These are phyloP conservation scores for Plasmodium sp. DNA, from an alignment of 169 alveolate genomes.

Conservation along the genomic window DNA sequence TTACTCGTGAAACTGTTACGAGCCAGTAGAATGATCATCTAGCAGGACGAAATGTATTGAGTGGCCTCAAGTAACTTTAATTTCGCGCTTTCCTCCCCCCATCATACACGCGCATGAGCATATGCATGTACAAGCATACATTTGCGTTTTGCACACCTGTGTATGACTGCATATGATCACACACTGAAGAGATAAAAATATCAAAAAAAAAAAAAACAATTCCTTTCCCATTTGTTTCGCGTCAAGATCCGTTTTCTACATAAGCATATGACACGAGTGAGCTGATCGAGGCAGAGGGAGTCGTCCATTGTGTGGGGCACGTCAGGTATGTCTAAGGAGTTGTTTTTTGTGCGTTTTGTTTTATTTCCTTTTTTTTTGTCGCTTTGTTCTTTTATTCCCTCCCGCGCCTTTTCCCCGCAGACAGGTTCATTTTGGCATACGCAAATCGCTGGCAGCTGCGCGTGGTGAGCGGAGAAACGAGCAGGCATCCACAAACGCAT, in stretches of 20 bases:
- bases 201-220: not conserved
- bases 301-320: not conserved
- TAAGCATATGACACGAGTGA: constrained; percentile 20
- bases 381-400: not conserved
- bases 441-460: not conserved
- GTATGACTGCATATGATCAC: not conserved
- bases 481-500: not conserved
- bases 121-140: not conserved
- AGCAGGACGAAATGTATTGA: constrained; percentile 13
- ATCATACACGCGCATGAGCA: not conserved
- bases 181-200: constrained; percentile 15
- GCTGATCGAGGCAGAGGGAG: not conserved
- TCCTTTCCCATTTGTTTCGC: constrained; percentile 8
- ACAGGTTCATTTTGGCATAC: not conserved
- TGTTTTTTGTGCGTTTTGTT: not conserved
- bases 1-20: constrained; percentile 12
- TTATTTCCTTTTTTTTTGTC: not conserved
- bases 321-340: not conserved
- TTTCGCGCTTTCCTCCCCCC: not conserved
- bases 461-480: not conserved
- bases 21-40: constrained; percentile 19
- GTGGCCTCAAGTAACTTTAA: not conserved
- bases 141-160: not conserved
- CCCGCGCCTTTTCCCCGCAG: not conserved
- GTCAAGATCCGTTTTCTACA: constrained; percentile 31